Conservation (phyloP, 2,329 filamentous ascomycete species). For the Aureobasidium pullulans region DNA sequence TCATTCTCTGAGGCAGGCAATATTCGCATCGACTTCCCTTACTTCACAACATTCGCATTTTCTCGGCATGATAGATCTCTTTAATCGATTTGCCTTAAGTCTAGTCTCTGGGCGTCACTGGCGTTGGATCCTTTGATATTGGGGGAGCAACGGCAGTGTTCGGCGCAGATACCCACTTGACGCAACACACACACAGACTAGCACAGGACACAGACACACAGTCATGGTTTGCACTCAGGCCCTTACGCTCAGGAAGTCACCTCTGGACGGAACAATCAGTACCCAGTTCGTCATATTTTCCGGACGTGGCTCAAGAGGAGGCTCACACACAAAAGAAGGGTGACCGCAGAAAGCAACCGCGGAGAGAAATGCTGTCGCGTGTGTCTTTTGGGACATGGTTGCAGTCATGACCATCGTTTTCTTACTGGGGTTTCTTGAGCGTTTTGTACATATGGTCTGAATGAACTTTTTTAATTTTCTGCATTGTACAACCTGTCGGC, state of each 20-base stretch:
- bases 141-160: conserved; percentile 11
- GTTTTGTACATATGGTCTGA: conserved; percentile 12
- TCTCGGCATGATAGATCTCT: conserved; percentile 14
- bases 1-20: conserved; percentile 49
- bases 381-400: background rate
- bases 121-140: conserved; percentile 14
- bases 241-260: background rate
- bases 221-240: background rate
- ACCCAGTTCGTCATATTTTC: background rate
- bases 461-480: conserved; percentile 3
- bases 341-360: background rate
- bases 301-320: background rate
- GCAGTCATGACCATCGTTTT: background rate
- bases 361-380: background rate
- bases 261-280: background rate
- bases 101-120: conserved; percentile 14
- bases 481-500: no score
- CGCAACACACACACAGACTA: conserved; percentile 2
- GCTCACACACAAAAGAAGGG: background rate
- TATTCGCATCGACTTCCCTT: background rate
- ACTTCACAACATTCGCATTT: conserved; percentile 11
- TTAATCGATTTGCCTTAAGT: conserved; percentile 12
- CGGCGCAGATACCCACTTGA: conserved; percentile 14
- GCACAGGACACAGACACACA: conserved; percentile 6
- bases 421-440: background rate